A percentile compares a stretch with the other conserved stretches of the same genome.
phyloP scores from a whole-genome alignment of 305 asterid genomes.

The Fraxinus floribunda region DNA sequence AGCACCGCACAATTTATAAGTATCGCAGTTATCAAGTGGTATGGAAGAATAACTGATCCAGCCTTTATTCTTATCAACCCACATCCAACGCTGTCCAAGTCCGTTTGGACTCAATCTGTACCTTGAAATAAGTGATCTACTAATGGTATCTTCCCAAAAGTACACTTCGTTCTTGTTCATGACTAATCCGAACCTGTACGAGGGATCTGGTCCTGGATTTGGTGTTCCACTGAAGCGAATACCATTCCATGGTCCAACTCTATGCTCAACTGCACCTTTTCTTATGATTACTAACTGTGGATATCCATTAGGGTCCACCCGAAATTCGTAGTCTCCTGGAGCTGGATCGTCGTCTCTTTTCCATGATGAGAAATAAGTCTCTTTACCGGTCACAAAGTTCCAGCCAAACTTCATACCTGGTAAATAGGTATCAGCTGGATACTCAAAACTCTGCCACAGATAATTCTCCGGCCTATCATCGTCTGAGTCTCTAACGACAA shows the following conservation, averaged over 20 bases:
- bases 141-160: neutral
- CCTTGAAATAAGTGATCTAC: constrained; percentile 25
- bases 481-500: constrained; percentile 21
- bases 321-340: constrained; percentile 18
- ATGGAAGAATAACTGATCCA: constrained; percentile 19
- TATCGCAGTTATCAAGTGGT: constrained; percentile 36
- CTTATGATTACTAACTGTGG: constrained; percentile 18
- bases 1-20: constrained; percentile 30
- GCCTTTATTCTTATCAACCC: constrained; percentile 18
- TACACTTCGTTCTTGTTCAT: constrained; percentile 22
- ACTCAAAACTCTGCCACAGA: constrained; percentile 32
- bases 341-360: constrained; percentile 28
- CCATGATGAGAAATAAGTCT: constrained; percentile 18
- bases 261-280: neutral
- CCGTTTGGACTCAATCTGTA: constrained; percentile 20
- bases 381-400: constrained; percentile 25
- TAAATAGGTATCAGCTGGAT: constrained; percentile 27
- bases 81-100: constrained; percentile 19
- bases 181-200: neutral
- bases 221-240: constrained; percentile 23
- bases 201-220: neutral
- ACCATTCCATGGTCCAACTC: constrained; percentile 43
- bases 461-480: constrained; percentile 17
- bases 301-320: constrained; percentile 36
- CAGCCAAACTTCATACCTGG: constrained; percentile 31